These are phyloP conservation scores for Fusarium miscanthi DNA, from an alignment of 2,329 filamentous ascomycete species.

Conservation along the genomic window DNA sequence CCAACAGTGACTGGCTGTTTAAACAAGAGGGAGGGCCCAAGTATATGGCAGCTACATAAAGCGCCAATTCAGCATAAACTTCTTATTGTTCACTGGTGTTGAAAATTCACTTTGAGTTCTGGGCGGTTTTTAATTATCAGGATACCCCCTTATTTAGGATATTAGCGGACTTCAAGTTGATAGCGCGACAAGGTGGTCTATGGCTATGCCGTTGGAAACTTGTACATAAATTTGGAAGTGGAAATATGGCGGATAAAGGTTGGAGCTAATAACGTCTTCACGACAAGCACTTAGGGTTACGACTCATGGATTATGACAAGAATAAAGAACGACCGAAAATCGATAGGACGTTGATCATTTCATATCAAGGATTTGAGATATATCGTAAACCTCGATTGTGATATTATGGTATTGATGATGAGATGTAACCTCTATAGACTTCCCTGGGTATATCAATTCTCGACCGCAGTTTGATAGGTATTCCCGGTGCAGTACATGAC, in stretches of 20 bases:
- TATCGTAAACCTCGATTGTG: neutral
- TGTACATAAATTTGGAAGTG: neutral
- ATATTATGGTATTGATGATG: neutral
- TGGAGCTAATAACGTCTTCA: neutral
- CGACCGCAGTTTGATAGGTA: conserved; percentile 42
- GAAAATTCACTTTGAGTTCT: conserved; percentile 10
- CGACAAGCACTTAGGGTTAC: neutral
- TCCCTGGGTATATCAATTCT: conserved; percentile 9
- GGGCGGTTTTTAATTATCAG: conserved; percentile 15
- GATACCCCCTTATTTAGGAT: conserved; percentile 35
- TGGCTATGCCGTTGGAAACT: neutral
- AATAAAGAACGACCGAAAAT: conserved; percentile 4
- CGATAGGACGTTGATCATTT: neutral
- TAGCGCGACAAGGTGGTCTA: neutral
- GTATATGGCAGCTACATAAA: conserved; percentile 42
- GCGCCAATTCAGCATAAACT: neutral
- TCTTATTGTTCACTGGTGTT: neutral
- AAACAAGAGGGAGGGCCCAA: conserved; percentile 58
- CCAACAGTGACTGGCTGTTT: conserved; percentile 79
- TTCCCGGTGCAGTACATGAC: conserved; percentile 64
- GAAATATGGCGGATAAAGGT: neutral
- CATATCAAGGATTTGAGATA: neutral
- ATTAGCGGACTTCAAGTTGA: neutral
- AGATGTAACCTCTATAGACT: neutral
- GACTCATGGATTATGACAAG: conserved; percentile 11